Conservation (phyloP, 179 eudicot genomes). For the Gypsophila paniculata region DNA sequence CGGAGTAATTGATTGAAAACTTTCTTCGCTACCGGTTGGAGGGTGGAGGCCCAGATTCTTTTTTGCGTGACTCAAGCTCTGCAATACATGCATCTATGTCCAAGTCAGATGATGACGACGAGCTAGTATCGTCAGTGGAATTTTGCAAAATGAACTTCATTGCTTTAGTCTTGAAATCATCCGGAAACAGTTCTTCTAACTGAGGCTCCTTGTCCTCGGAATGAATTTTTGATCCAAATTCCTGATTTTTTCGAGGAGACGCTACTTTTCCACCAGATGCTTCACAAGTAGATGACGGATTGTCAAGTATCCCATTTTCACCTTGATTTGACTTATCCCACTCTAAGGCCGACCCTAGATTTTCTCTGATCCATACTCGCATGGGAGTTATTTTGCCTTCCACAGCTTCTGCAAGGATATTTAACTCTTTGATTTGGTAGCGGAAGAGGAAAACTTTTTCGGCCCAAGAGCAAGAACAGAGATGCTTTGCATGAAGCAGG, state of each 20-base stretch:
- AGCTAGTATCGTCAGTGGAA: constrained; percentile 18
- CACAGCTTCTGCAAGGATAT: constrained; percentile 55
- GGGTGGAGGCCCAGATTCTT: constrained; percentile 3
- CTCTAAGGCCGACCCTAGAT: constrained; percentile 34
- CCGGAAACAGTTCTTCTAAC: constrained; percentile 9
- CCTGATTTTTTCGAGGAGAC: neutral
- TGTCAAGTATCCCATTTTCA: neutral
- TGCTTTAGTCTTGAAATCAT: constrained; percentile 20
- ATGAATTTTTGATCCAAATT: neutral
- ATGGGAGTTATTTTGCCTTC: constrained; percentile 61
- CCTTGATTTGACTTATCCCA: constrained; percentile 17
- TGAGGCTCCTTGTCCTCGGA: neutral
- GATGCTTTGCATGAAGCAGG: constrained; percentile 54
- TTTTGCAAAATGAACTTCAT: constrained; percentile 9
- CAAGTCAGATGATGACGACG: constrained; percentile 25
- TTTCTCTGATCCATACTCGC: constrained; percentile 44
- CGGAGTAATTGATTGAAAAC: neutral
- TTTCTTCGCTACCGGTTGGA: neutral
- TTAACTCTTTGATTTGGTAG: constrained; percentile 44
- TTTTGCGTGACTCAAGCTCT: constrained; percentile 16
- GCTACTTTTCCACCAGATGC: constrained; percentile 5
- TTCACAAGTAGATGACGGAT: constrained; percentile 5
- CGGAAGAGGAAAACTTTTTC: constrained; percentile 49
- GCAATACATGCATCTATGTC: constrained; percentile 30
- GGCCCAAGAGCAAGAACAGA: constrained; percentile 66